A percentile compares a stretch with the other conserved stretches of the same genome.
These are phyloP conservation scores for Acanthamoeba royreba DNA, from an alignment of 208 protist genomes.

Conservation along the genomic window DNA sequence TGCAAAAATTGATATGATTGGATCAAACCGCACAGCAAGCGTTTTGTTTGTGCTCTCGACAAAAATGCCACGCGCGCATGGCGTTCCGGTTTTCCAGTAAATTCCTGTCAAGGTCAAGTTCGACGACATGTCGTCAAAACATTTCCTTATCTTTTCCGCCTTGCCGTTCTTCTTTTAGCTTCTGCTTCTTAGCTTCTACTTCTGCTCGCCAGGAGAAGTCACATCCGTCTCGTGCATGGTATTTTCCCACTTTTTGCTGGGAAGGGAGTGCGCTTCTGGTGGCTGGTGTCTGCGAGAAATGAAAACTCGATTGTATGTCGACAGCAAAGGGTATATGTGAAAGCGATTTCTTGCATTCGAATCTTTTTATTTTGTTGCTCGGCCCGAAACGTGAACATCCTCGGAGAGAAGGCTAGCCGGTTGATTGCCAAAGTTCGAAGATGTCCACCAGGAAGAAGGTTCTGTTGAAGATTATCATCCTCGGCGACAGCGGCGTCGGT, in stretches of 20 bases:
- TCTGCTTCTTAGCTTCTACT: background rate
- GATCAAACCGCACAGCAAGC: background rate
- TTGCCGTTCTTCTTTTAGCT: background rate
- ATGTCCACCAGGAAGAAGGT: constrained; percentile 46
- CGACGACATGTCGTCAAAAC: background rate
- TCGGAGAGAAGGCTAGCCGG: no score
- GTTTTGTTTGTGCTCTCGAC: background rate
- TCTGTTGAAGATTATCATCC: constrained; percentile 53
- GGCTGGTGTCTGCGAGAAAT: no score
- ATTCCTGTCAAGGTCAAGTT: background rate
- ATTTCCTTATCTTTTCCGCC: background rate
- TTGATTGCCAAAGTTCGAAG: background rate
- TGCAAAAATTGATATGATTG: background rate
- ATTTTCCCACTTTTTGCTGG: no score
- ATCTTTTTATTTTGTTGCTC: no score
- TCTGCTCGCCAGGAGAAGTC: background rate
- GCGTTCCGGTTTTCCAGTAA: background rate
- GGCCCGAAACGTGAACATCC: no score
- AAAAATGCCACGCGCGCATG: background rate
- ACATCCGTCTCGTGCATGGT: background rate
- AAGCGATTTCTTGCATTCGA: no score
- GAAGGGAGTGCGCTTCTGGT: no score
- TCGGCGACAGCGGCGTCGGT: constrained; percentile 62
- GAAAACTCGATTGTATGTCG: no score
- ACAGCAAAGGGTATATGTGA: no score